Conservation (phyloP, 2,329 filamentous ascomycete species). For the Xylariaceae sp. region DNA sequence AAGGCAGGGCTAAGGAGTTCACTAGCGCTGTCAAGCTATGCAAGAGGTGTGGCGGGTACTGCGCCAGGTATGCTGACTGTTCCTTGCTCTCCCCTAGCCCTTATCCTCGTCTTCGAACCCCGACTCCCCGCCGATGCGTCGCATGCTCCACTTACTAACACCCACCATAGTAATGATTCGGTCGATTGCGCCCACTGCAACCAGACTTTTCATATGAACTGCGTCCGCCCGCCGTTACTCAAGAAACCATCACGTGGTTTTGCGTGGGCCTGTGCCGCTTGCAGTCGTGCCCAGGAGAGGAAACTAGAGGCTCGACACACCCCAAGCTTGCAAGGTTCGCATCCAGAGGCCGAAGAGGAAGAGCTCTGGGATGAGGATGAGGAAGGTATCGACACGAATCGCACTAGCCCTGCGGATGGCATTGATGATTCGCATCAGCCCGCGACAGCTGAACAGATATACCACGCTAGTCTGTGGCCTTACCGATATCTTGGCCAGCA, state of each 20-base stretch:
- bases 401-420: conserved; percentile 61
- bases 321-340: conserved; percentile 66
- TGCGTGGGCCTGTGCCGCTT: conserved; percentile 95
- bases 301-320: conserved; percentile 88
- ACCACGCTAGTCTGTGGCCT: conserved; percentile 91
- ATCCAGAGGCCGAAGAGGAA: conserved; percentile 62
- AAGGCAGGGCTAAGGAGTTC: conserved; percentile 88
- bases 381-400: conserved; percentile 56
- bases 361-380: conserved; percentile 67
- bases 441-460: conserved; percentile 79
- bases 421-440: conserved; percentile 52
- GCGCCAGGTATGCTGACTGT: conserved; percentile 69
- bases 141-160: conserved; percentile 8
- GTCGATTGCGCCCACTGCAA: conserved; percentile 95
- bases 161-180: conserved; percentile 68
- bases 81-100: conserved; percentile 7
- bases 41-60: conserved; percentile 88
- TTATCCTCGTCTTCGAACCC: conserved; percentile 6
- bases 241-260: conserved; percentile 98
- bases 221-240: conserved; percentile 82
- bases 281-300: conserved; percentile 91
- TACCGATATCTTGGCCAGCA: conserved; percentile 95
- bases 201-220: conserved; percentile 98
- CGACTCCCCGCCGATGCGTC: conserved; percentile 2
- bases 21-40: conserved; percentile 95